Evolutionary conservation across 1,284 basidiomycete species (phyloP).

Genomic region (Cryptococcus sp.): DNA sequence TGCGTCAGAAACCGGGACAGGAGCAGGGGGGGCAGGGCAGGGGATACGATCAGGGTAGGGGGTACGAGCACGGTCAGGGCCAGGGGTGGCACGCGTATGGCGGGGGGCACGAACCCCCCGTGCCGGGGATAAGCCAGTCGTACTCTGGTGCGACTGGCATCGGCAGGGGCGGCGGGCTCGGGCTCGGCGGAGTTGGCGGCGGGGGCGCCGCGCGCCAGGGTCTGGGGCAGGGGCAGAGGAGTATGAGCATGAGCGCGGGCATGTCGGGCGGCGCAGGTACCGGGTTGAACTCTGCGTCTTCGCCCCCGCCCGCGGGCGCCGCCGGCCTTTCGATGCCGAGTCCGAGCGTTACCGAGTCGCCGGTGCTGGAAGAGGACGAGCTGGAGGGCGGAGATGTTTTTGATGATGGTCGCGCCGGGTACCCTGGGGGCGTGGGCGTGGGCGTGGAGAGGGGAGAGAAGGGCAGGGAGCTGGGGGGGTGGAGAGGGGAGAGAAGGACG

Average conservation of each 20-base stretch:
- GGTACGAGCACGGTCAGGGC: too few species aligned
- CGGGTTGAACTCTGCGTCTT: not conserved
- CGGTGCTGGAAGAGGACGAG: conserved; percentile 13
- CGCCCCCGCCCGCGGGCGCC: too few species aligned
- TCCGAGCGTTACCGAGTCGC: conserved; percentile 16
- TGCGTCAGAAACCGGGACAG: conserved; percentile 41
- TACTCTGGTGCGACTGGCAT: not conserved
- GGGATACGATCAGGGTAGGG: not conserved
- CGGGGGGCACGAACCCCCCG: not conserved
- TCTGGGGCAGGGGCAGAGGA: conserved; percentile 2
- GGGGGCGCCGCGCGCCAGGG: conserved; percentile 1
- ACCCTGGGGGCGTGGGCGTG: conserved; percentile 8
- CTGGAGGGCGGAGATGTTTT: conserved; percentile 20
- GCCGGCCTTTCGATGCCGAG: conserved; percentile 6
- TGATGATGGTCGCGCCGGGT: conserved; percentile 12
- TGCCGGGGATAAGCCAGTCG: too few species aligned
- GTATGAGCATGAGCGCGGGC: conserved; percentile 9
- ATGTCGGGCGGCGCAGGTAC: not conserved
- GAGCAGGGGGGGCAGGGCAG: conserved; percentile 16
- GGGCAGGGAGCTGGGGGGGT: not conserved
- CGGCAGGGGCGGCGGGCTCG: not conserved
- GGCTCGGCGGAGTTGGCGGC: not conserved
- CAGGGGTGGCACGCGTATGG: not conserved
- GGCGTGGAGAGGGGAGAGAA: conserved; percentile 18
- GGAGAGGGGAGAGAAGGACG: conserved; percentile 2